A percentile compares a stretch with the other conserved stretches of the same genome.
Conservation (phyloP, 208 protist species). For the Leishmania tropica region DNA sequence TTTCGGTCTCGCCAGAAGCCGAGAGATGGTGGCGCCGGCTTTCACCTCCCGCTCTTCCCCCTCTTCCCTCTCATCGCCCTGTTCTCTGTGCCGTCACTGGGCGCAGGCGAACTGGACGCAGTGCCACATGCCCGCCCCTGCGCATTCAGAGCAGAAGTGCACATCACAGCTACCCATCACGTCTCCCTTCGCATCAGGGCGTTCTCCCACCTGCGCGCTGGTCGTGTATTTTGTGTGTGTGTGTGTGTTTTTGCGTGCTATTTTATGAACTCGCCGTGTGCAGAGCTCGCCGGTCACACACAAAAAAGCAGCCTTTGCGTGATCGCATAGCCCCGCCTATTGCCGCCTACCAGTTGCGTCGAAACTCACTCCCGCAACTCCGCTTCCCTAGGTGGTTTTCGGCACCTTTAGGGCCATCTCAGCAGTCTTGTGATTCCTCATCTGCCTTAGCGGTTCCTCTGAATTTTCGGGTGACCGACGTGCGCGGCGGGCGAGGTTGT, state of each 20-base stretch:
- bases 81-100: not conserved
- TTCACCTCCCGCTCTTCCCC: not conserved
- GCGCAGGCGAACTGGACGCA: not conserved
- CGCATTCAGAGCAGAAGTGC: not conserved
- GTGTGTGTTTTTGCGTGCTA: not conserved
- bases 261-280: not conserved
- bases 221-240: not conserved
- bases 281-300: not conserved
- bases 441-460: not conserved
- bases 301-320: not conserved
- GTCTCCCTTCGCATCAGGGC: not conserved
- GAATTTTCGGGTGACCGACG: not conserved
- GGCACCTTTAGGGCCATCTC: not conserved
- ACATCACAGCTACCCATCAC: not conserved
- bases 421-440: not conserved
- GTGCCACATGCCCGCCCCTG: not conserved
- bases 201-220: not conserved
- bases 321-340: not conserved
- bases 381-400: not conserved
- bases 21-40: not conserved
- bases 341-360: not conserved
- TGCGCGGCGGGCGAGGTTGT: slow-evolving; percentile 11
- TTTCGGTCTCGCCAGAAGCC: not conserved
- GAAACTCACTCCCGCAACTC: not conserved
- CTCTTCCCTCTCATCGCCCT: not conserved